phyloP scores from a whole-genome alignment of 306 rosid genomes.

The Malus domestica region DNA sequence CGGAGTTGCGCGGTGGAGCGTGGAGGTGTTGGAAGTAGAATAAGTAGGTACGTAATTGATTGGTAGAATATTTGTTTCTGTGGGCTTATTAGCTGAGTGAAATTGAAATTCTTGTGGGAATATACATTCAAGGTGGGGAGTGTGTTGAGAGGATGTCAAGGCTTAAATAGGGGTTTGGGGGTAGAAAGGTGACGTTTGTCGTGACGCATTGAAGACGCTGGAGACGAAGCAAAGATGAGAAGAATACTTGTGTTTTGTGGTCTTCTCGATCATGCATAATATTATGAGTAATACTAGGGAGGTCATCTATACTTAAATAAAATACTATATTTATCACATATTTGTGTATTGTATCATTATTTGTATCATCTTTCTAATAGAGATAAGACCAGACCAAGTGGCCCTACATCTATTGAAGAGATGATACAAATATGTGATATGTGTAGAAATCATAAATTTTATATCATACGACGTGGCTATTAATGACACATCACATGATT shows the following conservation, averaged over 20 bases:
- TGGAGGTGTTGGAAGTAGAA: not conserved
- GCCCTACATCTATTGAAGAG: too few species aligned
- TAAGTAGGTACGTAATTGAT: not conserved
- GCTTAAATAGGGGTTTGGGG: not conserved
- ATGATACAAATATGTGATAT: too few species aligned
- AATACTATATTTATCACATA: too few species aligned
- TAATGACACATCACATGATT: too few species aligned
- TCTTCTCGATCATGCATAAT: not conserved
- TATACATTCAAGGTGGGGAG: not conserved
- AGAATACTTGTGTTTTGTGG: not conserved
- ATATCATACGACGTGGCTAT: too few species aligned
- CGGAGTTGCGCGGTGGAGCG: not conserved
- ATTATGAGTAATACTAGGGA: not conserved
- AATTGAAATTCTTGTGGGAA: not conserved
- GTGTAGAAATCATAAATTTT: too few species aligned
- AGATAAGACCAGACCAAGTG: too few species aligned
- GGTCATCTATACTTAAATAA: too few species aligned
- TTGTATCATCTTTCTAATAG: too few species aligned
- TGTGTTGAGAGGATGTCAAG: not conserved
- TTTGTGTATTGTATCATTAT: too few species aligned
- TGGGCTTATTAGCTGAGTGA: not conserved
- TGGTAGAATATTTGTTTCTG: not conserved
- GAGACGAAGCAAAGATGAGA: too few species aligned
- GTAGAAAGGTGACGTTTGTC: conserved; percentile 15
- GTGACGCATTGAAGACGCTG: conserved; percentile 12